Evolutionary conservation across 148 eudicot species (phyloP).

Genomic region (Rhododendron henanense): DNA sequence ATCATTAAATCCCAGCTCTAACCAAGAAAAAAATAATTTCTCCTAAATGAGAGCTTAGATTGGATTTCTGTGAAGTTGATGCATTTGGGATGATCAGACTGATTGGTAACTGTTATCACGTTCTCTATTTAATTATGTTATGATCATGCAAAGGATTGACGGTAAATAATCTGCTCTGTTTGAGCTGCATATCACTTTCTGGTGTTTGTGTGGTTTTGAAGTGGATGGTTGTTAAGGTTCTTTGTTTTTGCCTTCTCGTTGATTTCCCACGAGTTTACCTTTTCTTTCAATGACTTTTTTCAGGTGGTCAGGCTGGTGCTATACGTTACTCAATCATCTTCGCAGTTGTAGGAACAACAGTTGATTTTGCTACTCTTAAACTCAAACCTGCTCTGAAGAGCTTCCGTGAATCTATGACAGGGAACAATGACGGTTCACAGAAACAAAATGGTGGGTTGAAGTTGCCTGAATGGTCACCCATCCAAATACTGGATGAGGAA

Average conservation of each 20-base stretch:
- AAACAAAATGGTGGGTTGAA: slow-evolving; percentile 33
- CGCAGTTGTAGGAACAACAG: slow-evolving; percentile 70
- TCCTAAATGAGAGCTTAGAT: neutral
- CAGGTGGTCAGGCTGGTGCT: slow-evolving; percentile 79
- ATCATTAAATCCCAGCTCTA: neutral
- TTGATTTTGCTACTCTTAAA: slow-evolving; percentile 63
- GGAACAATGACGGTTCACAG: slow-evolving; percentile 18
- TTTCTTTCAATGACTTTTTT: slow-evolving; percentile 5
- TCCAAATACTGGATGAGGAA: slow-evolving; percentile 87
- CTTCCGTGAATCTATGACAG: slow-evolving; percentile 37
- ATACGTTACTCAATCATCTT: slow-evolving; percentile 69
- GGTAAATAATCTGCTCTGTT: neutral
- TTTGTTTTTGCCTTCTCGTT: neutral
- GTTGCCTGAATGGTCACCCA: slow-evolving; percentile 94
- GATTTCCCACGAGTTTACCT: neutral
- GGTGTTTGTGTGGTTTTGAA: neutral
- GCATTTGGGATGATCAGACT: neutral
- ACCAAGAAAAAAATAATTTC: neutral
- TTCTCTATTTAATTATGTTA: neutral
- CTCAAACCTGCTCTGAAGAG: slow-evolving; percentile 47
- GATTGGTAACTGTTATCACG: neutral
- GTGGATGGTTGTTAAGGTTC: neutral
- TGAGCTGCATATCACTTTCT: neutral
- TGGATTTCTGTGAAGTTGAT: neutral
- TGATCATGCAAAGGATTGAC: neutral